Conservation (phyloP, 2,329 filamentous ascomycete genomes). For the Aschersonia sp. region DNA sequence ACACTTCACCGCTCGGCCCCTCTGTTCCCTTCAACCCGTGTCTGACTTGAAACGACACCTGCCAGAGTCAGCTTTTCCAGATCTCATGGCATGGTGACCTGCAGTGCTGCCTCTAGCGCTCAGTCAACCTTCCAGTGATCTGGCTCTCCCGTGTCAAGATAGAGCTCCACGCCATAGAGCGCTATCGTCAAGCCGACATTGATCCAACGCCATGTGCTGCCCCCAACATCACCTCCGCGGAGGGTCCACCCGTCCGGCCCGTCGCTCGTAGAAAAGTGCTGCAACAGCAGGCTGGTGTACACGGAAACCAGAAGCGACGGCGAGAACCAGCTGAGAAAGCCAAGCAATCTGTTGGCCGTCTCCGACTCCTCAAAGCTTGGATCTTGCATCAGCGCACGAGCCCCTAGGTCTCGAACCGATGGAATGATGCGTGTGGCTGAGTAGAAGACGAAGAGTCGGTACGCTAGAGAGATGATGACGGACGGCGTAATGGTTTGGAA, state of each 20-base stretch:
- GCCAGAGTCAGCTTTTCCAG: not conserved
- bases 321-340: slow-evolving; percentile 83
- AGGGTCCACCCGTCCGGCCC: slow-evolving; percentile 69
- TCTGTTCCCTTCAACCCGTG: too few species aligned
- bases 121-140: slow-evolving; percentile 95
- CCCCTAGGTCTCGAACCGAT: slow-evolving; percentile 76
- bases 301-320: slow-evolving; percentile 90
- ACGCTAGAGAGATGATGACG: slow-evolving; percentile 87
- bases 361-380: slow-evolving; percentile 77
- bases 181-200: slow-evolving; percentile 83
- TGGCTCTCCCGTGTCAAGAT: slow-evolving; percentile 69
- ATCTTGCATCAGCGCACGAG: slow-evolving; percentile 69
- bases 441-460: slow-evolving; percentile 90
- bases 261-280: slow-evolving; percentile 77
- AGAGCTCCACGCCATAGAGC: slow-evolving; percentile 81
- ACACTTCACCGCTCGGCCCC: too few species aligned
- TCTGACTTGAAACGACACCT: too few species aligned
- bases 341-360: slow-evolving; percentile 64
- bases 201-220: slow-evolving; percentile 85
- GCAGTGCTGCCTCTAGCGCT: slow-evolving; percentile 14
- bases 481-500: slow-evolving; percentile 93
- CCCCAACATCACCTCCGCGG: slow-evolving; percentile 63
- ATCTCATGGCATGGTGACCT: not conserved
- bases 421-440: slow-evolving; percentile 92
- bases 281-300: slow-evolving; percentile 88